phyloP scores from a whole-genome alignment of 345 rosid species.

The Eutrema yunnanense region DNA sequence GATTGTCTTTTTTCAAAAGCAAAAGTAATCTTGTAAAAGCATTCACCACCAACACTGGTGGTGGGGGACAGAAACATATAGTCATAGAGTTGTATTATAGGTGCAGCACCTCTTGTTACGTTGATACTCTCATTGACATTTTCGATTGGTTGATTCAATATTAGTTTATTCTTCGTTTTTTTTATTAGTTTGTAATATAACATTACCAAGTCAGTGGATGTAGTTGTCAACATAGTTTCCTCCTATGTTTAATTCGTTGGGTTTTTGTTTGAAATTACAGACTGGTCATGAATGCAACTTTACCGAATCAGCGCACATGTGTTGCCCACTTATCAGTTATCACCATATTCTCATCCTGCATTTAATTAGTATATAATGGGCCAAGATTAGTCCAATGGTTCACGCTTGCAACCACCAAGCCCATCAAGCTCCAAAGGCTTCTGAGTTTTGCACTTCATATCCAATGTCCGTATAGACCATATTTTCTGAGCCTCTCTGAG shows the following conservation, averaged over 20 bases:
- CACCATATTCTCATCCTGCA: background rate
- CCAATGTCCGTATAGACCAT: background rate
- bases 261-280: background rate
- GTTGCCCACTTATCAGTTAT: background rate
- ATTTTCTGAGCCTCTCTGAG: background rate
- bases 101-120: background rate
- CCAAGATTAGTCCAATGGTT: background rate
- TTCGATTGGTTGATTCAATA: background rate
- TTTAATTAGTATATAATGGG: background rate
- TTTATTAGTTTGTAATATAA: background rate
- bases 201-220: background rate
- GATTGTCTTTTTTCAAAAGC: conserved; percentile 5
- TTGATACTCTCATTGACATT: background rate
- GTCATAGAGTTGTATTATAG: background rate
- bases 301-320: background rate
- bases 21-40: background rate
- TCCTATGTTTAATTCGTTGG: background rate
- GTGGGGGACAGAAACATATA: conserved; percentile 14
- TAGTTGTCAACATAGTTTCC: background rate
- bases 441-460: background rate
- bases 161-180: background rate
- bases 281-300: background rate
- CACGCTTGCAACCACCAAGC: background rate
- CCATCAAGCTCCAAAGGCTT: background rate
- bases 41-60: background rate